Evolutionary conservation across 2,329 filamentous ascomycete genomes (phyloP).

Genomic region (Beauveria rudraprayagi): DNA sequence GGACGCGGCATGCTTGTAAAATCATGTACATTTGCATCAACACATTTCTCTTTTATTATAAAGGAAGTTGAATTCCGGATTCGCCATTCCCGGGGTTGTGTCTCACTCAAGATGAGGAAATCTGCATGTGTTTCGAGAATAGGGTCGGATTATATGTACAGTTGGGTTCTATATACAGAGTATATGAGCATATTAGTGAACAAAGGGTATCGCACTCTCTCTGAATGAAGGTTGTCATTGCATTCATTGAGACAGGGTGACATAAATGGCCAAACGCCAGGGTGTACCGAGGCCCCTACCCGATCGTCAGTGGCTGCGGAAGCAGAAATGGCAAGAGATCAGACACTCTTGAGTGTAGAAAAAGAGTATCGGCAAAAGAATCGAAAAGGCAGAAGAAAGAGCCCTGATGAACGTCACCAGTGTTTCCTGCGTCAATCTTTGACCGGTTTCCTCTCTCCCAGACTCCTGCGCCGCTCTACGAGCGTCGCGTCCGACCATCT

Average conservation of each 20-base stretch:
- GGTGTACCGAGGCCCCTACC: neutral
- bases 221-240: neutral
- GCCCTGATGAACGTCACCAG: neutral
- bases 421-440: neutral
- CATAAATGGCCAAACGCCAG: neutral
- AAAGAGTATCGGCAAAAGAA: neutral
- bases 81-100: too few relatives aligned
- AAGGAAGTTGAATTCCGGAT: too few relatives aligned
- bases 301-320: neutral
- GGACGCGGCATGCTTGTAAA: neutral
- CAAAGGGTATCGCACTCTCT: neutral
- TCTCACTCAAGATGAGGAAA: neutral
- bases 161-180: neutral
- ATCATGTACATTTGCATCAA: conserved; percentile 6
- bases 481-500: neutral
- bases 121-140: neutral
- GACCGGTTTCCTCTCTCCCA: neutral
- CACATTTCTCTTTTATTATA: neutral
- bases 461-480: neutral
- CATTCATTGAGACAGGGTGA: neutral
- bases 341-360: neutral
- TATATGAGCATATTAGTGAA: neutral
- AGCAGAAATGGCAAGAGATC: neutral
- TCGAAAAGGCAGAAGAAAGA: neutral
- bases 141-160: neutral